phyloP scores from a whole-genome alignment of 164 flowering plant genomes.

The Euptelea pleiosperma region DNA sequence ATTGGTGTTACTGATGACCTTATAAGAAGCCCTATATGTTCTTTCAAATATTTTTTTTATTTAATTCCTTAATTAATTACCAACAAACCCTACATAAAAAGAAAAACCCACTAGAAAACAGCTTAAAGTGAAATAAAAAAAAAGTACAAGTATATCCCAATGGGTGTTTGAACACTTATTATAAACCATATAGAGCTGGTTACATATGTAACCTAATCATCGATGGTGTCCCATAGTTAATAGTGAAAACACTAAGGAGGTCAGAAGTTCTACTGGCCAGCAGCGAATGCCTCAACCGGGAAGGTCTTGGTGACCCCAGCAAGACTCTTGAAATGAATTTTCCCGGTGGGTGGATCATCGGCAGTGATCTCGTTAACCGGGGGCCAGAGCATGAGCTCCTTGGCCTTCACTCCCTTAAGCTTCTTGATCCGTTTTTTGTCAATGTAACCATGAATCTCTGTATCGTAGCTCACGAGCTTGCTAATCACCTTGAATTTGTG shows the following conservation, averaged over 20 bases:
- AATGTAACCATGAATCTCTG: constrained; percentile 22
- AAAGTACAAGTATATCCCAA: no score
- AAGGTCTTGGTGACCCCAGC: constrained; percentile 32
- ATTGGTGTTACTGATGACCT: no score
- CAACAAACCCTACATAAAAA: no score
- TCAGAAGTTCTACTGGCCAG: constrained; percentile 6
- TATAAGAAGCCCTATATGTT: no score
- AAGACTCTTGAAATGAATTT: constrained; percentile 33
- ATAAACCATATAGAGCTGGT: neutral
- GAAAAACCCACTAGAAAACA: no score
- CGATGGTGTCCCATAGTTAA: no score
- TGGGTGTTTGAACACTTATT: no score
- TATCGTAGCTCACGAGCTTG: constrained; percentile 30
- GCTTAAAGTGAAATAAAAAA: no score
- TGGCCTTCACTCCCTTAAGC: constrained; percentile 40
- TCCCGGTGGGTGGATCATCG: constrained; percentile 28
- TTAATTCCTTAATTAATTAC: no score
- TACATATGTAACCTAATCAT: neutral
- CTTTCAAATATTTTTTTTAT: no score
- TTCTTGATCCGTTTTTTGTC: constrained; percentile 27
- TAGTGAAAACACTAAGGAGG: neutral
- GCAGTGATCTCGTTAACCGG: constrained; percentile 30
- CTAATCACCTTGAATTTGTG: constrained; percentile 32
- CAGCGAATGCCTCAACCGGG: constrained; percentile 18
- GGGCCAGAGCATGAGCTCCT: constrained; percentile 34